Conservation (phyloP, 176 grass and related monocot species). For the Triticum dicoccoides region DNA sequence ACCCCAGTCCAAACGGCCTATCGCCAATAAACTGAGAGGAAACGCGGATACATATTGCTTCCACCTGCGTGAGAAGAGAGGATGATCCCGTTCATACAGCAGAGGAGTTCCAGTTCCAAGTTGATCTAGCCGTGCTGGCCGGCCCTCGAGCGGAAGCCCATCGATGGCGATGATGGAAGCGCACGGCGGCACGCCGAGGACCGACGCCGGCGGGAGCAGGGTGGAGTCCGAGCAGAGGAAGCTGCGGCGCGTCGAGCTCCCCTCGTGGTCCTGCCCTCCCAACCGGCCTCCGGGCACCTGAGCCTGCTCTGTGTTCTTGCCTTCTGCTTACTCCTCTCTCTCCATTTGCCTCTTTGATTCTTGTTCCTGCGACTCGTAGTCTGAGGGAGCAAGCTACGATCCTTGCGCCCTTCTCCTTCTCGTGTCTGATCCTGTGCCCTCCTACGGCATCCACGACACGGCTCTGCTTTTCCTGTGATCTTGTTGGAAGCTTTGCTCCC, state of each 20-base stretch:
- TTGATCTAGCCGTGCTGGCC: conserved; percentile 40
- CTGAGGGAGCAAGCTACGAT: background rate
- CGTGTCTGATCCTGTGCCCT: conserved; percentile 1
- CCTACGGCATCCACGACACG: background rate
- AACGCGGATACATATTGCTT: background rate
- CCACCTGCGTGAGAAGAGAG: conserved; percentile 25
- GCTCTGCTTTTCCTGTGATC: conserved; percentile 46
- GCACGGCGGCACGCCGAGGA: background rate
- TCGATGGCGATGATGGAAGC: conserved; percentile 52
- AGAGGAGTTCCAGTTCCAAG: conserved; percentile 42
- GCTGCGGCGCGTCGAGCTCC: conserved; percentile 50
- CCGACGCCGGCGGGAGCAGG: conserved; percentile 21
- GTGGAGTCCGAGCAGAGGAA: conserved; percentile 49
- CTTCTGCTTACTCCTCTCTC: background rate
- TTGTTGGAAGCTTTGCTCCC: conserved; percentile 10
- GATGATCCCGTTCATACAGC: conserved; percentile 65
- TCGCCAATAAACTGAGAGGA: conserved; percentile 16
- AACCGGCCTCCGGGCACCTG: conserved; percentile 74
- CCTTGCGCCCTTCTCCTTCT: conserved; percentile 11
- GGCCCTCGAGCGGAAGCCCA: background rate
- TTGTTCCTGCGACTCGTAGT: background rate
- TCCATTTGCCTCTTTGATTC: background rate
- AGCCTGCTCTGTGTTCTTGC: background rate
- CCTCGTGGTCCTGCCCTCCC: conserved; percentile 79
- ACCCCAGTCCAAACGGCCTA: background rate